Evolutionary conservation across 1,284 basidiomycete genomes (phyloP).

Genomic region (Anthracocystis walkeri): DNA sequence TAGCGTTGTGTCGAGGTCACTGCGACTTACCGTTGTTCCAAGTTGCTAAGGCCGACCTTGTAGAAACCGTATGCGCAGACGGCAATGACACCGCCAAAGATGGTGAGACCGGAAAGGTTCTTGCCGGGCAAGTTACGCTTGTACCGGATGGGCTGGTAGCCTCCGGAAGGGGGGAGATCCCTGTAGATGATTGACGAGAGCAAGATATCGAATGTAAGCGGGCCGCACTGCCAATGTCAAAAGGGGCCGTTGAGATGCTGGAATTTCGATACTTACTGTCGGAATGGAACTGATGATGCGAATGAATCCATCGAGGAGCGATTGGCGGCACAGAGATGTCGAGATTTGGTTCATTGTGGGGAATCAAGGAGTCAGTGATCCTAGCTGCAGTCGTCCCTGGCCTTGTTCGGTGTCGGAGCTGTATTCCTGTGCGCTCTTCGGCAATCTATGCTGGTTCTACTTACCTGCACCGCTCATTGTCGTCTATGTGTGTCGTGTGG

Average conservation of each 20-base stretch:
- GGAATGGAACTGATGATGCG: conserved; percentile 42
- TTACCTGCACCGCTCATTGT: conserved; percentile 52
- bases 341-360: background rate
- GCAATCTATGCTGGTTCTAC: background rate
- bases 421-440: background rate
- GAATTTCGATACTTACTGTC: conserved; percentile 35
- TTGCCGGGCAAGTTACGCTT: conserved; percentile 93
- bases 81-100: conserved; percentile 85
- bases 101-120: conserved; percentile 86
- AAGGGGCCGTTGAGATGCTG: too few relatives aligned
- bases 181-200: conserved; percentile 71
- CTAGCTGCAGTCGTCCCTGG: background rate
- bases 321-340: background rate
- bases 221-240: background rate
- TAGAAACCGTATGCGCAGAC: conserved; percentile 94
- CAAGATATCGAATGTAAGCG: background rate
- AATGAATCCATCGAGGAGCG: background rate
- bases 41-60: conserved; percentile 86
- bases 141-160: conserved; percentile 93
- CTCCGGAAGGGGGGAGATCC: conserved; percentile 94
- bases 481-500: conserved; percentile 12
- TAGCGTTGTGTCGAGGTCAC: background rate
- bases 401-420: background rate
- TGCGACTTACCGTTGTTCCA: conserved; percentile 85
- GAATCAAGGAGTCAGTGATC: conserved; percentile 12